Evolutionary conservation across 768 basidiomycete species (phyloP), one percentile per base, ranked within the genome.

Genomic region (Xerocomellus intermedius): DNA sequence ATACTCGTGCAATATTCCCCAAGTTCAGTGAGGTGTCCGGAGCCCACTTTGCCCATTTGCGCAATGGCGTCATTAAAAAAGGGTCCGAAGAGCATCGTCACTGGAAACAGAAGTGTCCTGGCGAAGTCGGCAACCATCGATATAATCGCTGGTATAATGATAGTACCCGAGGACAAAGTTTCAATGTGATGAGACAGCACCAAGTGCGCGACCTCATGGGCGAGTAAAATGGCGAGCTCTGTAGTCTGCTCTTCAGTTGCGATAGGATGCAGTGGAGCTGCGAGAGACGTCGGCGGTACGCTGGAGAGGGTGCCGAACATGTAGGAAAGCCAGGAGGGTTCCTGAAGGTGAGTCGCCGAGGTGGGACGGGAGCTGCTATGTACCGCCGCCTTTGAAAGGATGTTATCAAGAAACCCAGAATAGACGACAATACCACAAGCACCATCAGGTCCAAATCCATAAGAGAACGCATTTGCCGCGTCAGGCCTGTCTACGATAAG

Each of bases 31-130:
- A 95, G 76, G 65, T 95, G 87, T 3, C 85, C 84, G 12, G 86
- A 84, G 3, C 90, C 87, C 1, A 89, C 79, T 66, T 86, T 86
- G 24, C 91, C 87, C 50, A 94, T 63, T 48, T 89, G 84, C 0
- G 87, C 91, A 24, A 98, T 81, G 3, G 92, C 94, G 63, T 99
- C 96, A 65, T 96, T 95, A 55, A 98, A 84, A 68, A 98, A 97
- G 1, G 96, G 96, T 0, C 96, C 95, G 52, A 98, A 85, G 9
- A 94, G 64, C 87, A 91, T 93, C 5, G 92, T 97, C 46, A 94
- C 64, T 0, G 94, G 94, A 71, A 94, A 98, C 14, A 94, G 72
- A 32, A 94, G 67, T 3, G 92, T 85, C 39, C 94, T 79, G 22
- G 88, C 64, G 21, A 94, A 63, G 67, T 98, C 94, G 19, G 89